Conservation (phyloP, 306 rosid species). For the Vicia sativa region DNA sequence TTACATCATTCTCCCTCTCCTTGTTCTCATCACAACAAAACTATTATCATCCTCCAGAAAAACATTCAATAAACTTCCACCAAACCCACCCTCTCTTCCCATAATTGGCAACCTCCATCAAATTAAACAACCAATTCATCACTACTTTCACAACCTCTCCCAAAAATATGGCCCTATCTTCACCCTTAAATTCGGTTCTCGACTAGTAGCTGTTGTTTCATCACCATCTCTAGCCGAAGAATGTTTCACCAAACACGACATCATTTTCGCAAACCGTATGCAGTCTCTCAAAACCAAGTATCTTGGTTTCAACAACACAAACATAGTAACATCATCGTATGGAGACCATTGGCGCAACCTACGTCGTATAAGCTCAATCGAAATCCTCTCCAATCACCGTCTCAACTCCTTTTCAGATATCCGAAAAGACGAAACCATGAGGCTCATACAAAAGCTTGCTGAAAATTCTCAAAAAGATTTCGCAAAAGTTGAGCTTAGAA, state of each 20-base stretch:
- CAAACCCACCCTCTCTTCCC: constrained; percentile 55
- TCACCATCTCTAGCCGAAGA: constrained; percentile 56
- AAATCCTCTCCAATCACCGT: constrained; percentile 60
- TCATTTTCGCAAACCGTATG: constrained; percentile 58
- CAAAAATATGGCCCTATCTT: constrained; percentile 49
- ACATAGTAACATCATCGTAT: constrained; percentile 38
- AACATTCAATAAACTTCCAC: constrained; percentile 51
- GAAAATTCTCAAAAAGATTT: constrained; percentile 7
- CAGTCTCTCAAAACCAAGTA: constrained; percentile 39
- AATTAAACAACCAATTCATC: constrained; percentile 48
- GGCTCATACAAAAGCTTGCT: constrained; percentile 41
- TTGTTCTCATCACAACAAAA: constrained; percentile 34
- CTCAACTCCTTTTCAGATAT: constrained; percentile 45
- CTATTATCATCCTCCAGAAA: constrained; percentile 30
- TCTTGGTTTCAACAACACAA: constrained; percentile 52
- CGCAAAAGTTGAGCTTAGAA: constrained; percentile 43
- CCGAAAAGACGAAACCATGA: constrained; percentile 52
- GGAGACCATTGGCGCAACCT: constrained; percentile 87
- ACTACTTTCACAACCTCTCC: constrained; percentile 41
- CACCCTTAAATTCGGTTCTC: constrained; percentile 41
- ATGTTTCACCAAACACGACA: constrained; percentile 73
- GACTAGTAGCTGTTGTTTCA: constrained; percentile 48
- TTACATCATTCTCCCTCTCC: constrained; percentile 7
- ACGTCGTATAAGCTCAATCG: constrained; percentile 64
- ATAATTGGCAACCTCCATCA: constrained; percentile 65